Percentiles rank a stretch among this genome's conserved stretches.
Evolutionary conservation across 306 rosid species (phyloP).

Genomic region (Lithocarpus polystachyus): DNA sequence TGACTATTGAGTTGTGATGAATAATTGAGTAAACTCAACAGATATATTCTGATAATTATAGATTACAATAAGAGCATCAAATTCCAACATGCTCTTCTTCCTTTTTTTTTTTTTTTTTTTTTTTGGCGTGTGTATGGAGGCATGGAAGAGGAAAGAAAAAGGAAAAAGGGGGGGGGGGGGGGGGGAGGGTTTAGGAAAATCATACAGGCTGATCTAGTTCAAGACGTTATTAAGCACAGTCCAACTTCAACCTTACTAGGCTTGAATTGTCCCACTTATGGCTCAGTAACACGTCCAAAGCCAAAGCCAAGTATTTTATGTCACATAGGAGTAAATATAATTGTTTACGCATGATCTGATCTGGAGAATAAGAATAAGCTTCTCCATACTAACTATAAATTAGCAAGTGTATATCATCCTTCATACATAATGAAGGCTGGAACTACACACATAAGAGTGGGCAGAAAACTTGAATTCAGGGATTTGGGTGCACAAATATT

Average conservation of each 20-base stretch:
- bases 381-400: not conserved
- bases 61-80: too few relatives aligned
- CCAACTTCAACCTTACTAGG: not conserved
- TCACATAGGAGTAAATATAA: not conserved
- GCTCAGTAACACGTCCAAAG: not conserved
- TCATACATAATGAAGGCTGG: not conserved
- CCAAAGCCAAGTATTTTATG: not conserved
- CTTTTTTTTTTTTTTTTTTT: too few relatives aligned
- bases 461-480: conserved; percentile 6
- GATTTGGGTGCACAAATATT: not conserved
- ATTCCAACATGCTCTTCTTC: too few relatives aligned
- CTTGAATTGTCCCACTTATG: not conserved
- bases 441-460: not conserved
- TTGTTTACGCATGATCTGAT: not conserved
- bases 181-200: not conserved
- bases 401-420: not conserved
- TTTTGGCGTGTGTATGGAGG: too few relatives aligned
- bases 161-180: too few relatives aligned
- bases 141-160: too few relatives aligned
- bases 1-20: too few relatives aligned
- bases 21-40: too few relatives aligned
- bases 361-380: not conserved
- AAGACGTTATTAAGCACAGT: not conserved
- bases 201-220: not conserved
- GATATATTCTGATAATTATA: too few relatives aligned